Evolutionary conservation across 768 basidiomycete species (phyloP).

Genomic region (Suillus ampliporus): DNA sequence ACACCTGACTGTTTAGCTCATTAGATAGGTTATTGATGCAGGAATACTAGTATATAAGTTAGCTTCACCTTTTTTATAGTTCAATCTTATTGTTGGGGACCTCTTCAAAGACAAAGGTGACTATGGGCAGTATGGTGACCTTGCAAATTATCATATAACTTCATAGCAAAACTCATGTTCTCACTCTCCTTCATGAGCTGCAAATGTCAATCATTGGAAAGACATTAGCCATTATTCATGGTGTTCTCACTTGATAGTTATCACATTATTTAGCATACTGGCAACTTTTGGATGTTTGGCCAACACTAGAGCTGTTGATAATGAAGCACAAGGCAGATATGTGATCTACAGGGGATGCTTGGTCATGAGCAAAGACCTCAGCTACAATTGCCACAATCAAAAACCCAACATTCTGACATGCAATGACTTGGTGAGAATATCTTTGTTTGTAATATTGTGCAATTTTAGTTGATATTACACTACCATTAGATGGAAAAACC

Average conservation of each 20-base stretch:
- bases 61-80: conserved; percentile 27
- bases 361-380: conserved; percentile 30
- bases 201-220: conserved; percentile 17
- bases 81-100: conserved; percentile 47
- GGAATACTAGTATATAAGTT: background rate
- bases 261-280: conserved; percentile 41
- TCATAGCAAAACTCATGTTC: conserved; percentile 38
- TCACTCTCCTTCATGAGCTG: conserved; percentile 34
- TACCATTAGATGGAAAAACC: conserved; percentile 30
- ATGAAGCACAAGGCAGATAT: conserved; percentile 13
- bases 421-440: background rate
- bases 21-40: conserved; percentile 34
- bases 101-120: conserved; percentile 37
- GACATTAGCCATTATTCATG: conserved; percentile 28
- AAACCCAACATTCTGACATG: conserved; percentile 25
- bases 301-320: conserved; percentile 24
- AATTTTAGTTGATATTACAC: conserved; percentile 32
- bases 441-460: background rate
- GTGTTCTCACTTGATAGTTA: conserved; percentile 44
- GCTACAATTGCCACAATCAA: conserved; percentile 36
- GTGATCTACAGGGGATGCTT: conserved; percentile 30
- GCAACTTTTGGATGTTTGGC: conserved; percentile 34
- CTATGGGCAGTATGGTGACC: conserved; percentile 25
- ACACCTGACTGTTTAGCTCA: conserved; percentile 43
- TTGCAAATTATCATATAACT: conserved; percentile 47